phyloP scores from a whole-genome alignment of 805 yeast species.

The Wickerhamomyces ciferrii region DNA sequence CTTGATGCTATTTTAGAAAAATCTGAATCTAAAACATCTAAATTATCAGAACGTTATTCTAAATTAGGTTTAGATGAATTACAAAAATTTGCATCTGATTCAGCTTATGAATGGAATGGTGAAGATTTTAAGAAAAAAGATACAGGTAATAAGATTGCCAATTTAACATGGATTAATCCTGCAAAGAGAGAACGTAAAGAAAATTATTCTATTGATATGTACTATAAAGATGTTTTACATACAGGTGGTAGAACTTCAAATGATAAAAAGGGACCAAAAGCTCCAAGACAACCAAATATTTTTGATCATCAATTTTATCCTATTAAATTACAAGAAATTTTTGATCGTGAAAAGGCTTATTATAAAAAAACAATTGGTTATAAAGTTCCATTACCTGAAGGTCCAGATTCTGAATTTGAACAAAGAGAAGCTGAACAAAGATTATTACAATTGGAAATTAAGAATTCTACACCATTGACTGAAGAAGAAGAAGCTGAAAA shows the following conservation, averaged over 20 bases:
- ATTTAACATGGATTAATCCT: conserved; percentile 76
- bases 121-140: conserved; percentile 70
- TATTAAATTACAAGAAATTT: conserved; percentile 63
- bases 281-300: conserved; percentile 78
- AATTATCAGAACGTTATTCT: conserved; percentile 57
- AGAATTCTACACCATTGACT: conserved; percentile 73
- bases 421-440: conserved; percentile 38
- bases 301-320: conserved; percentile 93
- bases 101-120: conserved; percentile 88
- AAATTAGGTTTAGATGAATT: conserved; percentile 71
- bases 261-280: conserved; percentile 57
- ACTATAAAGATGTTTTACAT: conserved; percentile 74
- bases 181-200: conserved; percentile 80
- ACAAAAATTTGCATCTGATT: conserved; percentile 68
- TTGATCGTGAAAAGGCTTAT: conserved; percentile 77
- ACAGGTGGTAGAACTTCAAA: conserved; percentile 56
- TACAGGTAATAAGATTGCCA: conserved; percentile 39
- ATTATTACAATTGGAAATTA: conserved; percentile 67
- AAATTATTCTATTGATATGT: conserved; percentile 83
- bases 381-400: conserved; percentile 58
- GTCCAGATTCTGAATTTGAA: conserved; percentile 32
- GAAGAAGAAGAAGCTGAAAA: conserved; percentile 73
- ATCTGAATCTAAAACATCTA: conserved; percentile 60
- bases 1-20: conserved; percentile 54
- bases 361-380: conserved; percentile 64